Base-by-base conservation (phyloP, 805 yeast genomes). In the Candida rishiriensis region DNA sequence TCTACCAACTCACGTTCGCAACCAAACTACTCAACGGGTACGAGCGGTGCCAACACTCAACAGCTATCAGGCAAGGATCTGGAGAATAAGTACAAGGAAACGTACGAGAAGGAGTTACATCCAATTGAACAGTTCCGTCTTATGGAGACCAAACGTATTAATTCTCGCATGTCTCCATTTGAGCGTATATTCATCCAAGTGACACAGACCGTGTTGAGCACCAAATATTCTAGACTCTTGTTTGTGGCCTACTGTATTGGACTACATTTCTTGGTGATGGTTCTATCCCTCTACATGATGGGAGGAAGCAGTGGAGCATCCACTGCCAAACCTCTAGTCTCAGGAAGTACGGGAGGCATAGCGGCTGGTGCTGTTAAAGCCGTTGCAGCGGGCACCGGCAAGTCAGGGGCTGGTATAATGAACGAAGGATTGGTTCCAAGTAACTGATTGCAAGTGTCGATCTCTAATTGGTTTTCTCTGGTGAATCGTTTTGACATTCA, bases 91-190 rank as follows among this genome's bases (percentile, higher is more conserved):
- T 83, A 85, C 59, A 78, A 77, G 38, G 69, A 74, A 29, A 75
- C 65, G 39, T 89, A 86, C 66, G 96, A 88, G 54, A 81, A 83
- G 41, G 83, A 82, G 39, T 67, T 88, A 38, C 89, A 88, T 54
- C 95, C 96, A 29, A 79, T 89, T 48, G 91, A 86, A 52, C 85
- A 80, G 55, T 87, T 91, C 64, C 76, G 95, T 55, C 75, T 81
- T 37, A 70, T 80, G 50, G 97, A 88, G 59, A 78, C 85, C 31
- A 88, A 84, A 55, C 71, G 96, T 52, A 82, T 85, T 38, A 74
- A 76, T 40, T 79, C 89, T 8, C 75, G 78, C 39, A 70, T 89
- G 61, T 81, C 90, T 2, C 85, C 93, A 2, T 59, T 85, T 44
- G 97, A 93, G 54, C 72, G 95, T 47, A 64, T 86, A n/a, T 85